Evolutionary conservation across 2,329 filamentous ascomycete genomes (phyloP).

Genomic region (Sporothrix luriei): DNA sequence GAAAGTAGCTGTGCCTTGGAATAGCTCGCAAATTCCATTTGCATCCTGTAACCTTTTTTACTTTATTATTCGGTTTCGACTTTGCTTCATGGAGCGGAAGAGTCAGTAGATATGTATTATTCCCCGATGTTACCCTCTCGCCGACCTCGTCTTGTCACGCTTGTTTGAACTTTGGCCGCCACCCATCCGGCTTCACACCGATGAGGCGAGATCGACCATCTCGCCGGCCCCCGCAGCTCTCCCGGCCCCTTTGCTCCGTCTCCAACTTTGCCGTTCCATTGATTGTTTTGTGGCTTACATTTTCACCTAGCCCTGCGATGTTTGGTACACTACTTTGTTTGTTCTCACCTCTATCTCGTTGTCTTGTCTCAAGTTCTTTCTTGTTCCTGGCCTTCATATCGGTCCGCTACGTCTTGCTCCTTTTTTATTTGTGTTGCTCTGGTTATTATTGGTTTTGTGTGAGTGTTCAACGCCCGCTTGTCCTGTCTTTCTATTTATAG

Average conservation of each 20-base stretch:
- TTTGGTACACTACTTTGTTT: neutral
- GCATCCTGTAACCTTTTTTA: neutral
- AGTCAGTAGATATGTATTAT: neutral
- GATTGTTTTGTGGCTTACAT: neutral
- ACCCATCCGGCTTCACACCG: neutral
- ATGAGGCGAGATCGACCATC: neutral
- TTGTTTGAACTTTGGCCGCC: neutral
- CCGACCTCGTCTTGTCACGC: neutral
- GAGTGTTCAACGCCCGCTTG: too few species aligned
- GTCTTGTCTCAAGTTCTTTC: neutral
- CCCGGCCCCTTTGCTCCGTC: conserved; percentile 1
- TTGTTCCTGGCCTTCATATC: neutral
- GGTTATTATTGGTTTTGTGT: too few species aligned
- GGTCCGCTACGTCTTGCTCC: neutral
- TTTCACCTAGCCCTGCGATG: neutral
- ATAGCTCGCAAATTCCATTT: too few species aligned
- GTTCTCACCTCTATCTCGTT: neutral
- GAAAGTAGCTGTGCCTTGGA: too few species aligned
- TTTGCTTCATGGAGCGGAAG: neutral
- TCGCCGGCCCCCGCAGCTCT: neutral
- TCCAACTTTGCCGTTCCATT: neutral
- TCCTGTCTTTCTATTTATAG: neutral
- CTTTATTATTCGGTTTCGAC: neutral
- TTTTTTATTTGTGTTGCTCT: neutral
- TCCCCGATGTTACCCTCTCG: neutral